Conservation (phyloP, 176 grass and related monocot genomes). For the Ensete glaucum region DNA sequence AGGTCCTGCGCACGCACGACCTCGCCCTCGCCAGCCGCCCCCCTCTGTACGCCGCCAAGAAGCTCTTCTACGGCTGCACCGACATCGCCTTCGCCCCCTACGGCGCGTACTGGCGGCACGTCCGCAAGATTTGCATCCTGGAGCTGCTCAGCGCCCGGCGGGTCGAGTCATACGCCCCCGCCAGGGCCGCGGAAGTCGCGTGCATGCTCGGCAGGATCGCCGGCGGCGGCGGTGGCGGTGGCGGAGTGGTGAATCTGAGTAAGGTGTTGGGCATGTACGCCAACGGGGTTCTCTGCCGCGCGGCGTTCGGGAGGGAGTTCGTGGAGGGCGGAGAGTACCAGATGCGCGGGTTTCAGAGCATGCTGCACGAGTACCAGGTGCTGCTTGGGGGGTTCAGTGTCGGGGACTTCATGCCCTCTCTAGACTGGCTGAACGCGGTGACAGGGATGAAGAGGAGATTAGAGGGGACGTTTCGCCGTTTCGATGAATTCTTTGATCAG, state of each 20-base stretch:
- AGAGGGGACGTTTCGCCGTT: conserved; percentile 11
- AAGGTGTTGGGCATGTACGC: conserved; percentile 23
- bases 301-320: conserved; percentile 46
- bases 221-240: not conserved
- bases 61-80: conserved; percentile 34
- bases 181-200: conserved; percentile 7
- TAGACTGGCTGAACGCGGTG: conserved; percentile 16
- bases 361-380: conserved; percentile 24
- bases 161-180: conserved; percentile 39
- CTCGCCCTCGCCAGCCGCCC: conserved; percentile 13
- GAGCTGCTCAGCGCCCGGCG: conserved; percentile 33
- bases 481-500: conserved; percentile 33
- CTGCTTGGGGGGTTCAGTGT: conserved; percentile 42
- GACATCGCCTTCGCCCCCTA: conserved; percentile 49
- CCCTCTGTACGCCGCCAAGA: not conserved
- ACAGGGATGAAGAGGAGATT: conserved; percentile 1
- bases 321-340: conserved; percentile 30
- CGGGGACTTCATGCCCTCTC: conserved; percentile 43
- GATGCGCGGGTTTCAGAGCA: conserved; percentile 21
- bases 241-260: conserved; percentile 24
- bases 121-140: conserved; percentile 33
- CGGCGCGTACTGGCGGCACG: conserved; percentile 36
- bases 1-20: conserved; percentile 19
- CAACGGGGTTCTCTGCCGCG: conserved; percentile 44
- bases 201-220: not conserved